Percentiles rank a stretch among this genome's conserved stretches.
Evolutionary conservation across 108 stramenopile species (phyloP).

Genomic region (Nannochloropsis salina): DNA sequence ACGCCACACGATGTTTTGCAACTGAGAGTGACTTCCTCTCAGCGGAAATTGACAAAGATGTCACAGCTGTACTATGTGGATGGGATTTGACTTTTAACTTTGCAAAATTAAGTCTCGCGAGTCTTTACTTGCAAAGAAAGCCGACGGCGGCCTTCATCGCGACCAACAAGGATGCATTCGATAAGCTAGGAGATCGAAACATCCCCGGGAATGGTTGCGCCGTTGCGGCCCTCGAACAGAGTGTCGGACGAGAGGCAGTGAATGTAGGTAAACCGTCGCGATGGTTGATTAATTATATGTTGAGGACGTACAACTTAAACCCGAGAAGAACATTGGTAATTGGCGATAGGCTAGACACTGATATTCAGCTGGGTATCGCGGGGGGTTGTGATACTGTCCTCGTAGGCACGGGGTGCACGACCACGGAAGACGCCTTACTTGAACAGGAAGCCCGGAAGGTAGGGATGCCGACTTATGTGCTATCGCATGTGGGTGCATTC

Average conservation of each 20-base stretch:
- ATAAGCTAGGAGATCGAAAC: slow-evolving; percentile 63
- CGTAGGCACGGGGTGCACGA: slow-evolving; percentile 71
- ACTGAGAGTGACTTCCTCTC: slow-evolving; percentile 45
- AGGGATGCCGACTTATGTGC: slow-evolving; percentile 11
- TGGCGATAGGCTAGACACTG: slow-evolving; percentile 82
- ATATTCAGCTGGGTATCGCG: slow-evolving; percentile 66
- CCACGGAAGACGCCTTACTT: slow-evolving; percentile 52
- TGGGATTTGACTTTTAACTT: slow-evolving; percentile 66
- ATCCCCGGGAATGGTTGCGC: slow-evolving; percentile 66
- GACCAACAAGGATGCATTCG: slow-evolving; percentile 71
- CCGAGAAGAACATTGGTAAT: slow-evolving; percentile 63
- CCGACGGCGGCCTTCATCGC: slow-evolving; percentile 65
- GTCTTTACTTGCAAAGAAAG: slow-evolving; percentile 60
- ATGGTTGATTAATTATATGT: slow-evolving; percentile 31
- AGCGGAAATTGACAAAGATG: slow-evolving; percentile 46
- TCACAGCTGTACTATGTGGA: slow-evolving; percentile 70
- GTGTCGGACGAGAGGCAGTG: slow-evolving; percentile 60
- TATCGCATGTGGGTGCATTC: not conserved
- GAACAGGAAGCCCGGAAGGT: slow-evolving; percentile 25
- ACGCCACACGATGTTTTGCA: slow-evolving; percentile 61
- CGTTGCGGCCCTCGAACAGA: slow-evolving; percentile 63
- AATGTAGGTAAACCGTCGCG: slow-evolving; percentile 69
- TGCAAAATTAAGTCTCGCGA: slow-evolving; percentile 70
- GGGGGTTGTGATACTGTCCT: slow-evolving; percentile 60
- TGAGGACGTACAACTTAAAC: slow-evolving; percentile 54